Evolutionary conservation across 2,329 filamentous ascomycete species (phyloP).

Genomic region (Exophiala aquamarina): DNA sequence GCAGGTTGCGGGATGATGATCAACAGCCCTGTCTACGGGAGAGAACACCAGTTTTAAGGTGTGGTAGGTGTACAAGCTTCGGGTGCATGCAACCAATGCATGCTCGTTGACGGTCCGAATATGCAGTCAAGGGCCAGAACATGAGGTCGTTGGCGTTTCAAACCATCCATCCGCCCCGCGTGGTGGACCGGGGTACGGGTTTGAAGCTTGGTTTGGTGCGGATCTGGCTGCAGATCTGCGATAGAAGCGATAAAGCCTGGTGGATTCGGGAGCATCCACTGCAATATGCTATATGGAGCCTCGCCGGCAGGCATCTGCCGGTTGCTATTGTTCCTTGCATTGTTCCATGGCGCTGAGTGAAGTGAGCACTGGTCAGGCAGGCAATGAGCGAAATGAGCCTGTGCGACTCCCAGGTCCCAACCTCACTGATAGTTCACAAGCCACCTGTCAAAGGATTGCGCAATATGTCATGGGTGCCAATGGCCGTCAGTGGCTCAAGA

Average conservation of each 20-base stretch:
- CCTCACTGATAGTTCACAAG: not conserved
- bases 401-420: slow-evolving; percentile 6
- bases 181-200: slow-evolving; percentile 12
- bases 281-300: not conserved
- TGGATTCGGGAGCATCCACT: slow-evolving; percentile 3
- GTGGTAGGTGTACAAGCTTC: slow-evolving; percentile 10
- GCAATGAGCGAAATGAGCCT: slow-evolving; percentile 3
- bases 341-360: too few relatives aligned
- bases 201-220: slow-evolving; percentile 19
- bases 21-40: slow-evolving; percentile 12
- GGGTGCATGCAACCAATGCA: slow-evolving; percentile 15
- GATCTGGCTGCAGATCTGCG: slow-evolving; percentile 7
- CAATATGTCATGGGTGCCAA: not conserved
- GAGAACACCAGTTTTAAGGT: not conserved
- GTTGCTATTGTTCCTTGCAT: too few relatives aligned
- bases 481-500: slow-evolving; percentile 3
- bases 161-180: slow-evolving; percentile 8
- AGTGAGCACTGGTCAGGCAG: too few relatives aligned
- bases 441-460: not conserved
- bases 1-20: slow-evolving; percentile 10
- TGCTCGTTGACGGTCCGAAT: not conserved
- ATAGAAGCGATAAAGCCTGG: slow-evolving; percentile 9
- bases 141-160: slow-evolving; percentile 24
- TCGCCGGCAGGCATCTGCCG: too few relatives aligned
- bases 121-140: slow-evolving; percentile 18